Base-by-base conservation (phyloP, 2,329 filamentous ascomycete species). In the Paracoccidioides brasiliensis region DNA sequence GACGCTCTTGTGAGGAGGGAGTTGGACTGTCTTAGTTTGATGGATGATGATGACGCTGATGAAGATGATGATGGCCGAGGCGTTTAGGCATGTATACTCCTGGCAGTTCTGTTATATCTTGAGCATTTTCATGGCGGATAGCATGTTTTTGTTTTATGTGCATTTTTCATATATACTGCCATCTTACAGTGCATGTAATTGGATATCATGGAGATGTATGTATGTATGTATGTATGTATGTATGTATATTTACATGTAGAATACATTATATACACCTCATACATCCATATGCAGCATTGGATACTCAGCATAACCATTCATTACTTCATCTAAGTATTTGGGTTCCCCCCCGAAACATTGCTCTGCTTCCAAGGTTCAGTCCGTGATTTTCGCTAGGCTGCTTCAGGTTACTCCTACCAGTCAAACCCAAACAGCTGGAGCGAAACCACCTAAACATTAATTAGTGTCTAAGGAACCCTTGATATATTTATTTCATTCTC, bases 1-100 rank as follows among this genome's bases (percentile, higher is more conserved):
- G 76, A 80, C 64, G 69, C 75, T 32, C 70, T 83, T 50, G 76
- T 84, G n/a, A 72, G 73, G 64, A 76, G 74, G 46, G 82, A 85
- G 64, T 64, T 84, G 62, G 79, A 83, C 52, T 71, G 80, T 28
- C 64, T 84, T 60, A 72, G 76, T 53, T 64, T 83, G 63, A 69
- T 81, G 55, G 80, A 82, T 56, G 74, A 76, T 58, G 70, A 77
- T 41, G 54, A 59, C 28, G 15, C 55, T 32, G 46, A 55, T 28
- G n/a, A 43, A 22, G 22, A 22, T 22, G 22, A 22, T 22, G 22
- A 35, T 55, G 37, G 41, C 5, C 15, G 22, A 32, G 28, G 37
- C 46, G 32, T 55, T 51, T 43, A 42, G 22, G 22, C 22, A 22
- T 22, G 22, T 22, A 2, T 22, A 22, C 22, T 22, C 22, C 22